phyloP scores from a whole-genome alignment of 148 eudicot species.

The Drosera capensis region DNA sequence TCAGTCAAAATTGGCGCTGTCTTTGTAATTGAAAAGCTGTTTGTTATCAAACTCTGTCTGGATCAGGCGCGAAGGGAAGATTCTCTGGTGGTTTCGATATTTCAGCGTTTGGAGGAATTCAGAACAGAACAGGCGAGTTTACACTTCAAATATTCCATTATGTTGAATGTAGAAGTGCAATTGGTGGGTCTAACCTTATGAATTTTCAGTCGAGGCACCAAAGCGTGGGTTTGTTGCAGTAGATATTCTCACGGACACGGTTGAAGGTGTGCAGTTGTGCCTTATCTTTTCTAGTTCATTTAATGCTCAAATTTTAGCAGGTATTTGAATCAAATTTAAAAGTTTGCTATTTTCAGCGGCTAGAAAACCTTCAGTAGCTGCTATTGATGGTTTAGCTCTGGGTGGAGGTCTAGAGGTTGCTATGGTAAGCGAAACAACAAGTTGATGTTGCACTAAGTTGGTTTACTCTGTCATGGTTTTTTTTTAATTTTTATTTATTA shows the following conservation, averaged over 20 bases:
- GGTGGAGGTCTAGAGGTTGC: slow-evolving; percentile 98
- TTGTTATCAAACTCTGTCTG: slow-evolving; percentile 7
- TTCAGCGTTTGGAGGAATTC: slow-evolving; percentile 59
- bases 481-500: neutral
- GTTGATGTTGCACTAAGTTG: neutral
- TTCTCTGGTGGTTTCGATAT: slow-evolving; percentile 98
- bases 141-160: neutral
- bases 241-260: slow-evolving; percentile 64
- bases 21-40: slow-evolving; percentile 1
- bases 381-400: slow-evolving; percentile 86
- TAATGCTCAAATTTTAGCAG: neutral
- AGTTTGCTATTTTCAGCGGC: slow-evolving; percentile 35
- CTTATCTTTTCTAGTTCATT: neutral
- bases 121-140: slow-evolving; percentile 40
- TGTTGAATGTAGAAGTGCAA: neutral
- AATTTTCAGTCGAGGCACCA: slow-evolving; percentile 37
- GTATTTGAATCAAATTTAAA: neutral
- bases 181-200: neutral
- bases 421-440: slow-evolving; percentile 43
- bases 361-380: slow-evolving; percentile 85
- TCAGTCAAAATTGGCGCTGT: neutral
- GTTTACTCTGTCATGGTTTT: no score
- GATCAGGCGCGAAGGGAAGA: slow-evolving; percentile 72
- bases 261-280: slow-evolving; percentile 42
- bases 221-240: slow-evolving; percentile 73